phyloP scores from a whole-genome alignment of 2,329 filamentous ascomycete genomes.

The Trichoderma semiorbis region DNA sequence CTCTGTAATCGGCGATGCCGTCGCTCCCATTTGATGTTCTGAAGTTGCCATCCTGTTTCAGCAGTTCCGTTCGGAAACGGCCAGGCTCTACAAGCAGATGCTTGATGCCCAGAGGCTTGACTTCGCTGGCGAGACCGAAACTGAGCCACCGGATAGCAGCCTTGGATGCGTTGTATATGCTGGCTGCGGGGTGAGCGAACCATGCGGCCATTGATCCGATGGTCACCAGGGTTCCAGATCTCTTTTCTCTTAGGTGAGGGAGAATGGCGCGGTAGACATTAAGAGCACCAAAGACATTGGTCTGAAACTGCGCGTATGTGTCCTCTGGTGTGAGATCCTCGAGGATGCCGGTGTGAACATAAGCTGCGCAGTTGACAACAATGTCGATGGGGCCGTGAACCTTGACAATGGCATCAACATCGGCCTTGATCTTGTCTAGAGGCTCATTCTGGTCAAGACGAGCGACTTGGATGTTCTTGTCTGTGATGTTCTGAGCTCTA shows the following conservation, averaged over 20 bases:
- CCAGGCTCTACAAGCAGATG: slow-evolving; percentile 18
- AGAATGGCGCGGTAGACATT: slow-evolving; percentile 15
- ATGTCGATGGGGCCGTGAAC: slow-evolving; percentile 1
- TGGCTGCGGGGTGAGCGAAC: background rate
- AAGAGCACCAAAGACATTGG: slow-evolving; percentile 10
- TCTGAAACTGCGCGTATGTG: slow-evolving; percentile 1
- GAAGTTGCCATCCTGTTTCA: slow-evolving; percentile 16
- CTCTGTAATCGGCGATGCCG: slow-evolving; percentile 15
- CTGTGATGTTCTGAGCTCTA: background rate
- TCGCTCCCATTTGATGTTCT: background rate
- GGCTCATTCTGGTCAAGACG: slow-evolving; percentile 15
- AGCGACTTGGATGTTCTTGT: background rate
- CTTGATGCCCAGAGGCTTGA: slow-evolving; percentile 2
- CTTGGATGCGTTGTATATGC: slow-evolving; percentile 14
- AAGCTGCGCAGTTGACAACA: slow-evolving; percentile 13
- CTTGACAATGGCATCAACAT: background rate
- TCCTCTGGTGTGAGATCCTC: slow-evolving; percentile 12
- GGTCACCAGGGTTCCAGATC: slow-evolving; percentile 1
- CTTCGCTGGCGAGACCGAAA: background rate
- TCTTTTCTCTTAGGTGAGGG: slow-evolving; percentile 5
- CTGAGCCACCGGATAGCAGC: slow-evolving; percentile 7
- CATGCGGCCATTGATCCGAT: slow-evolving; percentile 17
- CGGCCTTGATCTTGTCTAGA: slow-evolving; percentile 7
- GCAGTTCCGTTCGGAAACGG: slow-evolving; percentile 12
- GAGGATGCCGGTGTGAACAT: slow-evolving; percentile 10